Evolutionary conservation across 768 basidiomycete species (phyloP), one percentile per base, ranked within the genome.

Genomic region (Mycena rosella): DNA sequence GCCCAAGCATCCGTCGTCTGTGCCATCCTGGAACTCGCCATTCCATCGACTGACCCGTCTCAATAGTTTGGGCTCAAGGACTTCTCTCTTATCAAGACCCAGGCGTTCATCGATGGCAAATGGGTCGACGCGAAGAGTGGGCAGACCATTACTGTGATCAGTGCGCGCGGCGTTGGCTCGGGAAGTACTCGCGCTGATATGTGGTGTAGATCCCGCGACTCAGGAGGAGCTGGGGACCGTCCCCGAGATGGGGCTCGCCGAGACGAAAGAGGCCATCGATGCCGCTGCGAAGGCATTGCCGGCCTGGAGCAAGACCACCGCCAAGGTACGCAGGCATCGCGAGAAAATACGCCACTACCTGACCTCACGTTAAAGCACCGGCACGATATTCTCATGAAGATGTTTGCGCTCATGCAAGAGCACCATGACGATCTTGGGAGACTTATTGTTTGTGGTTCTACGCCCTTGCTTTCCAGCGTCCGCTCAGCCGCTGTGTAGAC

Each of bases 221-320:
- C 87, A 87, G 45, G 88, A 96, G 70, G 87, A 88, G 65, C 87
- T 98, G 49, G 97, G 96, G 17, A 90, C 87, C 0, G 85, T 96
- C 29, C 94, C 96, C 5, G 97, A 99, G 75, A 94, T 98, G 91
- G 93, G 91, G 13, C 75, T 94, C 48, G 84, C 85, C 29, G 96
- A 98, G 79, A 93, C 95, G 13, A 89, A 90, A 72, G 83, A 89
- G 69, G 98, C 96, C 29, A 96, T 99, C 67, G 82, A 88, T 22
- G 92, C 92, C 15, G 98, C 98, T 13, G 79, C 83, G 8, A 87
- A 83, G 53, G 94, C 96, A 0, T 95, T 98, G 79, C 87, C 88
- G 72, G 85, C 88, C 0, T 99, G 95, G 95, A 88, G 92, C 71
- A 89, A 84, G 75, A 97, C 96, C 30, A 94, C 94, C 1, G 92